Base-by-base conservation (phyloP, 805 yeast genomes). In the Lachancea kluyveri region DNA sequence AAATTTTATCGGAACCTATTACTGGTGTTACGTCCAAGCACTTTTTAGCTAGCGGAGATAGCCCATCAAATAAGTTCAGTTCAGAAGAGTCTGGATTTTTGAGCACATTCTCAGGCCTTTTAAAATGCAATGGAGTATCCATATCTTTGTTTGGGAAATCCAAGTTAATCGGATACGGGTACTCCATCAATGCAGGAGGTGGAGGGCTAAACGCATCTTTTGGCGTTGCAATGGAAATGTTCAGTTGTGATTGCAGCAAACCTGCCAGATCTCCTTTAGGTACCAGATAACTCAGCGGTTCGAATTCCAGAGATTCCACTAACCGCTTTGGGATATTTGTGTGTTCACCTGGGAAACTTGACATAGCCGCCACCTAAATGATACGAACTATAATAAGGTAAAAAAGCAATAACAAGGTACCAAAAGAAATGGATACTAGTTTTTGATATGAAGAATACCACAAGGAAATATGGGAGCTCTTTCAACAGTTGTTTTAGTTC, bases 291-390 rank as follows among this genome's bases (percentile, higher is more conserved):
- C 39, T 45, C 6, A 57, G 24, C 6, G 60, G 59, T 26, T 46
- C 51, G 18, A 28, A 30, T 10, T 40, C 40, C 8, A 57, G 30
- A 8, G 54, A 45, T 10, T 47, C 57, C 3, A 46, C 16, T n/a
- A 54, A 28, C 4, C 48, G 39, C 28, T 52, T 48, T 8, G 60
- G 57, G 6, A 50, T 40, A 17, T 41, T 36, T 5, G 42, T 32
- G 16, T 47, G 30, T 32, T 54, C 56, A 11, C 57, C 59, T 8
- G 60, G 59, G 28, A 40, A 54, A 5, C 28, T 43, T 21, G 50
- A 31, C 54, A 50, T 54, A 42, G 53, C 52, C 56, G 56, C 53
- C 52, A 41, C 27, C 8, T n/a, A n/a, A n/a, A n/a, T n/a, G n/a
- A n/a, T n/a, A n/a, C n/a, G n/a, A n/a, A n/a, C n/a, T n/a, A n/a